Evolutionary conservation across 163 green algal species (phyloP), one percentile per base, ranked within the genome.

Genomic region (Scenedesmus sp.): DNA sequence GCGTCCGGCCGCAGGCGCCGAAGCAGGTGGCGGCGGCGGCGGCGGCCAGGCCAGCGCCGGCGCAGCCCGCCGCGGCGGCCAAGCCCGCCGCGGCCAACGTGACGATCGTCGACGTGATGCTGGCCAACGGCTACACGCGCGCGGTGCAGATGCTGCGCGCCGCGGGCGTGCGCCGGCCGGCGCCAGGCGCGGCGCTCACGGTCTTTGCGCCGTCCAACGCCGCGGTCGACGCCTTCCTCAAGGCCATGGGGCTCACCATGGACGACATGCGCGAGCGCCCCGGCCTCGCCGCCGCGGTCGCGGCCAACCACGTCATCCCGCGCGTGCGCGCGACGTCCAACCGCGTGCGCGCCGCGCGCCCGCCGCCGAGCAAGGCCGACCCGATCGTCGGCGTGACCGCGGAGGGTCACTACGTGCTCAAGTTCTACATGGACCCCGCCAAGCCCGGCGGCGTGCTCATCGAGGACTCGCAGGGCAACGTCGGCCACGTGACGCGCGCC

Each of bases 391-490:
- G 39, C 42, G 11, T 72, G 18, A 72, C 63, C 39, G 63, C 63
- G 36, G 63, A 72, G 36, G 45, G 48, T 20, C 9, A 42, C 14
- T 36, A 60, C 39, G 13, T 24, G 20, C 64, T 62, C 26, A 47
- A 17, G 45, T 73, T 73, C 45, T 73, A 73, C 44, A 22, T 73
- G 24, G 45, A 34, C 4, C n/a, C n/a, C n/a, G n/a, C n/a, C n/a
- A 36, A 48, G 9, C 28, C 60, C 45, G 45, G 45, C 64, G 47
- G 44, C 15, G 51, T 76, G 9, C 14, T 64, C 13, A 39, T 77
- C 4, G 6, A 57, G 26, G 69, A 77, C 34, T n/a, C 63, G 51
- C 69, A 77, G 31, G 34, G 34, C 69, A 66, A 66, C 53, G 44
- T 36, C 3, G 69, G 53, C 4, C 17, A 24, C 2, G 22, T 73